Evolutionary conservation across 371 early-diverging fungal genomes (phyloP), one percentile per base, ranked within the genome.

Genomic region (Rhizomucor miehei): DNA sequence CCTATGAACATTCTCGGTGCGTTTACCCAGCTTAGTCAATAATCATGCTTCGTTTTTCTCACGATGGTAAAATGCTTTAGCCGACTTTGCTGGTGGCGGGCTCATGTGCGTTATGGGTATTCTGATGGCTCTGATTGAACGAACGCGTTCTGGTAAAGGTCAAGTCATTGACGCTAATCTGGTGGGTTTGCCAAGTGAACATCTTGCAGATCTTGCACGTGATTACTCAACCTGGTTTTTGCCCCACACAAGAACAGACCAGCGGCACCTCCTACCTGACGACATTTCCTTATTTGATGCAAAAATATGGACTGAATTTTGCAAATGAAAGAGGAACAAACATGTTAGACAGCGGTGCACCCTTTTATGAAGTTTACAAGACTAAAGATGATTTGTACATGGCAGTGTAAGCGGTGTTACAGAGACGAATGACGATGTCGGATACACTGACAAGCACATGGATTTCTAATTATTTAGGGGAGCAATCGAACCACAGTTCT

Each of bases 51-150:
- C 39, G 39, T 24, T 48, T 46, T 55, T 55, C 55, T 48, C 55
- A 55, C 55, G 48, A 17, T 21, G 38, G 9, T 11, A 16, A 0
- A 29, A 20, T 21, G 16, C 24, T 50, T 21, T 49, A 75, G 84
- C 84, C 36, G 90, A 90, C 60, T 90, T 90, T 69, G 88, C 89
- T 44, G 89, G 89, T 43, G 91, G 91, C 38, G 82, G 85, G 25
- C 45, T 89, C 29, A 74, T 90, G 65, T 85, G 86, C 51, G 89
- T 78, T 0, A 65, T 86, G 59, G 89, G 89, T 14, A 79, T 90
- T 44, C 59, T 89, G 21, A 65, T 87, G 53, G 88, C 91, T 1
- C 55, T 90, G 13, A 51, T 86, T 12, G 86, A 88, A 51, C 65
- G 89, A 10, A n/a, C 56, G 12, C 64, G 55, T 29, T 80, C 89